Percentiles rank a stretch among this genome's conserved stretches.
Conservation (phyloP, 495 filamentous ascomycete genomes). For the Endocarpon pusillum region DNA sequence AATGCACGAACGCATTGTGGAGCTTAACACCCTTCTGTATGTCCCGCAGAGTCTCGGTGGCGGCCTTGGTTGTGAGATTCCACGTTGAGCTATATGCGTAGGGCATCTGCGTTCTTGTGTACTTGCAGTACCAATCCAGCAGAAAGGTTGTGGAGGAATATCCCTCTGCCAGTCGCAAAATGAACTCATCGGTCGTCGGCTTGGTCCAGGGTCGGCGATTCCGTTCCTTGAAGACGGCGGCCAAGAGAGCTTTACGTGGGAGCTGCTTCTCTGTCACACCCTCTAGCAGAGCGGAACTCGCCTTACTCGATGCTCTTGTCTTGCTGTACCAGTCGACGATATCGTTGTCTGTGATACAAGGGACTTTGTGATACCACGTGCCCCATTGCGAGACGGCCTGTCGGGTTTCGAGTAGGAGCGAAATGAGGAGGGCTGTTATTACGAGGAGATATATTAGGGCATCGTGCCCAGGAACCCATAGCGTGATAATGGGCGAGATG, state of each 20-base stretch:
- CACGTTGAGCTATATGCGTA: constrained; percentile 26
- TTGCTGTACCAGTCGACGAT: constrained; percentile 11
- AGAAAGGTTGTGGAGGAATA: constrained; percentile 23
- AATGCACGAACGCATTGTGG: constrained; percentile 31
- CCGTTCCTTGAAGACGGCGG: constrained; percentile 16
- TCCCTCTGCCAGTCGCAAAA: constrained; percentile 15
- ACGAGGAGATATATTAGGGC: constrained; percentile 13
- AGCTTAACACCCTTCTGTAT: constrained; percentile 24
- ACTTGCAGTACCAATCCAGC: constrained; percentile 22
- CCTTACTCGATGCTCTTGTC: not conserved
- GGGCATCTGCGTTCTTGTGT: constrained; percentile 16
- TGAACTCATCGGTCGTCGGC: constrained; percentile 18
- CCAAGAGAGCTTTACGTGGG: constrained; percentile 14
- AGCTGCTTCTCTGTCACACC: constrained; percentile 8
- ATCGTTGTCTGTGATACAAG: constrained; percentile 15
- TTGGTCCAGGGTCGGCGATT: constrained; percentile 22
- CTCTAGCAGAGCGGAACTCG: no score
- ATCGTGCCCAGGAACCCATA: constrained; percentile 12
- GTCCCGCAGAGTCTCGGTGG: constrained; percentile 21
- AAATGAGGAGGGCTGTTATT: constrained; percentile 8
- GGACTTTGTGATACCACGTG: constrained; percentile 14
- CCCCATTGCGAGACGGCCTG: constrained; percentile 14
- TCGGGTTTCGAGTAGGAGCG: constrained; percentile 12
- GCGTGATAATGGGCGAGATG: constrained; percentile 14
- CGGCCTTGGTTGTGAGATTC: constrained; percentile 23